Evolutionary conservation across 164 flowering plant genomes (phyloP), one percentile per base, ranked within the genome.

Genomic region (Protea cynaroides): DNA sequence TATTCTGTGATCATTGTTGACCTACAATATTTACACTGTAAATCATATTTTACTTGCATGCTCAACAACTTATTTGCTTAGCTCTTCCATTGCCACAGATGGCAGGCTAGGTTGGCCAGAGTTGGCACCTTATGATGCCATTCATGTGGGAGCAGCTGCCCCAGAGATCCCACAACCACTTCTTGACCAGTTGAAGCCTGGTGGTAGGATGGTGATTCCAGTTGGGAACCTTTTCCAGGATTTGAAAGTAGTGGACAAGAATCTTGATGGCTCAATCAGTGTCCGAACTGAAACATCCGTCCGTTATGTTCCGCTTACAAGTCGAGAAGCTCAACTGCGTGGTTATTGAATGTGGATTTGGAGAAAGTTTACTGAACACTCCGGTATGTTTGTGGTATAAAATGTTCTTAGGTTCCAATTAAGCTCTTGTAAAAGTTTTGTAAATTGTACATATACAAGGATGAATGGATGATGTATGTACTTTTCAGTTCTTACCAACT

Each of bases 111-210:
- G 99, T 13, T 88, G 92, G 89, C 86, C 86, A 14, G 93, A 86
- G 63, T 70, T 29, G 66, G 97, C 93, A 40, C 97, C 93, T 2
- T 95, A 95, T 65, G 94, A 91, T 78, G 99, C 99, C 0, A 91
- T 95, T 68, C 99, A 95, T 62, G 99, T 95, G 24, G 99, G 99
- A 44, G 97, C 97, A 29, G 99, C 99, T 23, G 96, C 99, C 19
- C 74, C 86, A 4, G 89, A 91, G 72, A 85, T 95, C n/a, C 97
- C 97, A 2, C 76, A 76, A 55, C 70, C 84, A 40, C 87, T 95
- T 8, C 67, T 89, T 17, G 90, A 95, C 29, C 99, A 95, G 80
- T 70, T 95, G 79, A 95, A 95, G 79, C 96, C 96, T 1, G 96
- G 97, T 4, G 99, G 99, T 22, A 80, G 93, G 69, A 70, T 95